A percentile compares a stretch with the other conserved stretches of the same genome.
phyloP scores from a whole-genome alignment of 2,329 filamentous ascomycete species.

The Fusarium sp. region DNA sequence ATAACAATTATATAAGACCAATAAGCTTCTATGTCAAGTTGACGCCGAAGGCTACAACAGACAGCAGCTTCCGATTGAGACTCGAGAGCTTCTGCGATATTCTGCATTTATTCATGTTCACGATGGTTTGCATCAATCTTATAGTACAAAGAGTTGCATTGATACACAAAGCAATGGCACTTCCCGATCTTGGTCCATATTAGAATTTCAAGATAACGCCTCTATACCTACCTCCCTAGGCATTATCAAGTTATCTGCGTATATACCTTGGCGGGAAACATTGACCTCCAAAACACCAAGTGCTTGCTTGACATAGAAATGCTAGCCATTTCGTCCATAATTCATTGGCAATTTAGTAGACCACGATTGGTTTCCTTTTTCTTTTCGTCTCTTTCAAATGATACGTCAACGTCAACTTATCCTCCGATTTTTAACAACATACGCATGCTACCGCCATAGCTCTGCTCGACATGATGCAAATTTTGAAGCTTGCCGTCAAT shows the following conservation, averaged over 20 bases:
- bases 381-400: too few relatives aligned
- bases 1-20: conserved; percentile 1
- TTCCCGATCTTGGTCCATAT: too few relatives aligned
- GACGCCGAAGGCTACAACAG: background rate
- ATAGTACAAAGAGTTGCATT: too few relatives aligned
- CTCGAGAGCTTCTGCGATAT: background rate
- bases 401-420: too few relatives aligned
- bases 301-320: background rate
- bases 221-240: background rate
- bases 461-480: background rate
- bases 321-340: background rate
- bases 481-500: background rate
- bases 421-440: too few relatives aligned
- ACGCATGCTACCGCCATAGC: background rate
- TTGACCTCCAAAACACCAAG: background rate
- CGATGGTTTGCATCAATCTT: background rate
- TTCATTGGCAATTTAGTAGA: background rate
- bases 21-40: background rate
- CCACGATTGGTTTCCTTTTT: too few relatives aligned
- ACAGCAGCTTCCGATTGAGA: background rate
- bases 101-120: background rate
- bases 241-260: background rate
- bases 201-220: too few relatives aligned
- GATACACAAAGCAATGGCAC: too few relatives aligned
- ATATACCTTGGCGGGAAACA: background rate